Evolutionary conservation across 345 rosid genomes (phyloP), one percentile per base, ranked within the genome.

Genomic region (Boechera divaricarpa): DNA sequence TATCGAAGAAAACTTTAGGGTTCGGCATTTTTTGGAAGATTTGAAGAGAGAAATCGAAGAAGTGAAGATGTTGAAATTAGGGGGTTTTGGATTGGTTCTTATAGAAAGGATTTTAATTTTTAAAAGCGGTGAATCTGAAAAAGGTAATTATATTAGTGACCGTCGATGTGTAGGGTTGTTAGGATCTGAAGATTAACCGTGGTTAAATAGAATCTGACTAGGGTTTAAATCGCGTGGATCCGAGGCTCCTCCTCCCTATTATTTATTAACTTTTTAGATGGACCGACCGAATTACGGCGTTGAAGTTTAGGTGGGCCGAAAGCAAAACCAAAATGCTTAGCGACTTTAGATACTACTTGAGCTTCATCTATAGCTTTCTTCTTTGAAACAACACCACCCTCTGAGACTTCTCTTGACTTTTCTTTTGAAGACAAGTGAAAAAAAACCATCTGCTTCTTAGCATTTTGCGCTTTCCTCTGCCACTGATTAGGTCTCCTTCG

Each of bases 1-100:
- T 69, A 73, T 86, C 88, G 45, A 87, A 84, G 81, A 77, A 86
- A 0, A 85, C 84, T 70, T 1, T 85, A 39, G 89, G 91, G 79
- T 82, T 84, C 1, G 80, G 1, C 83, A 79, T 82, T 1, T 47
- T 75, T 54, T 15, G 26, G 9, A 8, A 49, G 45, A 57, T 33
- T 35, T n/a, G 58, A 59, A 41, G 21, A 12, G 41, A 13, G 35
- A 29, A n/a, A 45, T 64, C 41, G 42, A 47, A 9, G 72, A 44
- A 47, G 18, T 28, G 53, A 15, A 16, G 65, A 28, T 42, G 47
- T 42, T 8, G 2, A 48, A 1, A 11, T 28, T 58, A 47, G 26
- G 58, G 7, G 3, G 33, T n/a, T 35, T 16, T 7, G 44, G 21
- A 18, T 8, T 5, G 75, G 49, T 48, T 44, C 5, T 60, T 77